Evolutionary conservation across 495 filamentous ascomycete species (phyloP).

Genomic region (Talaromyces thailandensis): DNA sequence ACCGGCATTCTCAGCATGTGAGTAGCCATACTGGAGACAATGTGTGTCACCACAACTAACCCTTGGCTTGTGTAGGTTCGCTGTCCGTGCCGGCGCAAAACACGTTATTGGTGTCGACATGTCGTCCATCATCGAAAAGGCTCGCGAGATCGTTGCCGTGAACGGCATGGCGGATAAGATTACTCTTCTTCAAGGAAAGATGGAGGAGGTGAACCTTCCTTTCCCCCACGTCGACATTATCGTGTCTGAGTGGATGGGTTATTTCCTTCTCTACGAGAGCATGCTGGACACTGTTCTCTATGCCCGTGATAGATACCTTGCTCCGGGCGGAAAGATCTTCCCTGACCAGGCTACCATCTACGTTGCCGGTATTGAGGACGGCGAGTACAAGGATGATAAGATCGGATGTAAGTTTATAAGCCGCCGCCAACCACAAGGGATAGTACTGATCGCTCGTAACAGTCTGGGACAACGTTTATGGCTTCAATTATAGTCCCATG

Average conservation of each 20-base stretch:
- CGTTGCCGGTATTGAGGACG: constrained; percentile 79
- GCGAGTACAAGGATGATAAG: constrained; percentile 84
- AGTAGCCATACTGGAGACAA: constrained; percentile 16
- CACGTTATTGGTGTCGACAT: constrained; percentile 96
- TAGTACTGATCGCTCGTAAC: constrained; percentile 11
- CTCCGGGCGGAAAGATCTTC: constrained; percentile 76
- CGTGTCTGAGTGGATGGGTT: constrained; percentile 99
- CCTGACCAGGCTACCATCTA: constrained; percentile 86
- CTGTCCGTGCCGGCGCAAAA: constrained; percentile 84
- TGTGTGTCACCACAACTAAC: neutral
- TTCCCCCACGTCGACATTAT: constrained; percentile 93
- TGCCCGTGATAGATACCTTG: constrained; percentile 85
- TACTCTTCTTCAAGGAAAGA: constrained; percentile 86
- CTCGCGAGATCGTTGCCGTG: constrained; percentile 76
- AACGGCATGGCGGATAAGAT: constrained; percentile 81
- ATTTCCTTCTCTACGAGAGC: constrained; percentile 95
- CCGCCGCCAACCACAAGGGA: neutral
- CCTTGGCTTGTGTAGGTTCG: constrained; percentile 63
- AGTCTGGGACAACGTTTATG: constrained; percentile 98
- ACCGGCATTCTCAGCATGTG: constrained; percentile 85
- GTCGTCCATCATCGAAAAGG: constrained; percentile 94
- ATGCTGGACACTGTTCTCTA: constrained; percentile 97
- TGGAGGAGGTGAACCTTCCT: constrained; percentile 89
- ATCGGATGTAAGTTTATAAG: constrained; percentile 59
- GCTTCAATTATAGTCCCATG: constrained; percentile 92